Evolutionary conservation across 192 early-diverging fungal genomes (phyloP).

Genomic region (Coemansia sp.): DNA sequence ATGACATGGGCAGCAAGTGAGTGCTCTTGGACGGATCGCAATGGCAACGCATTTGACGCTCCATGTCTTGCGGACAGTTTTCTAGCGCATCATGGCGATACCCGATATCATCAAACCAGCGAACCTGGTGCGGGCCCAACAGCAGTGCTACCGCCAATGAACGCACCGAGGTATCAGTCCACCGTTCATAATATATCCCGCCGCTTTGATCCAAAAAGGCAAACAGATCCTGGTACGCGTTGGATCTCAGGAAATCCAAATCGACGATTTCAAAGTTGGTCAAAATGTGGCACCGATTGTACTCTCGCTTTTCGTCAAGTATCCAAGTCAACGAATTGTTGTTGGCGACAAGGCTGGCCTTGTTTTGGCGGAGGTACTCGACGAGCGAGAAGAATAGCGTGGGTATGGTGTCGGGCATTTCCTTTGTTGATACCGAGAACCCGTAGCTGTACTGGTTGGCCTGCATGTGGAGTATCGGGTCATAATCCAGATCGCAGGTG

Average conservation of each 20-base stretch:
- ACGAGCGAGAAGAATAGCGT: constrained; percentile 32
- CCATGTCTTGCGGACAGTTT: constrained; percentile 41
- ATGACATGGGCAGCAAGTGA: constrained; percentile 34
- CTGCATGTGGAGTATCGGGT: constrained; percentile 47
- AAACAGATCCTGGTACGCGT: constrained; percentile 65
- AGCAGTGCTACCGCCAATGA: constrained; percentile 64
- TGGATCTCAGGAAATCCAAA: constrained; percentile 65
- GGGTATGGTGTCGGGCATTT: constrained; percentile 31
- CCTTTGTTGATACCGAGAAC: constrained; percentile 21
- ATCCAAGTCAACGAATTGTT: constrained; percentile 31
- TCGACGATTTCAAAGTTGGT: constrained; percentile 87
- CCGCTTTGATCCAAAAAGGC: constrained; percentile 71
- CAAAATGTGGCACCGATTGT: constrained; percentile 76
- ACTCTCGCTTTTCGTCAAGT: constrained; percentile 38
- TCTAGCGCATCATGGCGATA: constrained; percentile 54
- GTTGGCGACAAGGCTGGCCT: constrained; percentile 16
- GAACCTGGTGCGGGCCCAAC: constrained; percentile 57
- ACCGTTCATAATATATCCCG: constrained; percentile 88
- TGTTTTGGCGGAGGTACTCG: constrained; percentile 20
- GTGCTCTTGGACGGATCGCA: constrained; percentile 41
- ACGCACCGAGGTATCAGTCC: constrained; percentile 65
- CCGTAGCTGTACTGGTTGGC: constrained; percentile 35
- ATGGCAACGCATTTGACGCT: constrained; percentile 27
- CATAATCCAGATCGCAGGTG: constrained; percentile 45
- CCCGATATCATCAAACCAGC: constrained; percentile 73